Evolutionary conservation across 306 rosid species (phyloP).

Genomic region (Quercus gilva): DNA sequence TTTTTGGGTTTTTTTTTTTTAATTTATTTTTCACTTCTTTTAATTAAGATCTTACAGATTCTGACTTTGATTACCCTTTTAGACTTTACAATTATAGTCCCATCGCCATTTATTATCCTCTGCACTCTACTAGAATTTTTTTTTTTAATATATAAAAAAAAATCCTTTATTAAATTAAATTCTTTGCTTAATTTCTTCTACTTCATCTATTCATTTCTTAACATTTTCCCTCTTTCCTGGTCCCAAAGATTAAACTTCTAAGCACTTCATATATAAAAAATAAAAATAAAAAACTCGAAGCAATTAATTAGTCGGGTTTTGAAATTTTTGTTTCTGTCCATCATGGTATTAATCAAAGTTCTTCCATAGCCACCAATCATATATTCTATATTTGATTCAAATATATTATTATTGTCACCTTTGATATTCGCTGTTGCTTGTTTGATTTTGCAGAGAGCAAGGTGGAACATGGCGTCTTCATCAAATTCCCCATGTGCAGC

Average conservation of each 20-base stretch:
- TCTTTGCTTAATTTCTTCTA: not conserved
- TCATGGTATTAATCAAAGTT: not conserved
- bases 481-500: conserved; percentile 90
- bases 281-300: not conserved
- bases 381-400: not conserved
- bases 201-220: not conserved
- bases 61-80: not conserved
- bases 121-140: not conserved
- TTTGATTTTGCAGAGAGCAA: not conserved
- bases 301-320: not conserved
- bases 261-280: not conserved
- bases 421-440: not conserved
- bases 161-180: not conserved
- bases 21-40: not conserved
- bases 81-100: not conserved
- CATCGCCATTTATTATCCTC: not conserved
- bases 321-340: not conserved
- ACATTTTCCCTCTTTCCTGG: not conserved
- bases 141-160: no score
- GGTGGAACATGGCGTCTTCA: conserved; percentile 45
- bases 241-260: not conserved
- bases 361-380: not conserved
- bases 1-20: not conserved
- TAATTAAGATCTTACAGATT: not conserved
- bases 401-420: not conserved